phyloP scores from a whole-genome alignment of 2,329 filamentous ascomycete genomes.

The Nigrospora sphaerica region DNA sequence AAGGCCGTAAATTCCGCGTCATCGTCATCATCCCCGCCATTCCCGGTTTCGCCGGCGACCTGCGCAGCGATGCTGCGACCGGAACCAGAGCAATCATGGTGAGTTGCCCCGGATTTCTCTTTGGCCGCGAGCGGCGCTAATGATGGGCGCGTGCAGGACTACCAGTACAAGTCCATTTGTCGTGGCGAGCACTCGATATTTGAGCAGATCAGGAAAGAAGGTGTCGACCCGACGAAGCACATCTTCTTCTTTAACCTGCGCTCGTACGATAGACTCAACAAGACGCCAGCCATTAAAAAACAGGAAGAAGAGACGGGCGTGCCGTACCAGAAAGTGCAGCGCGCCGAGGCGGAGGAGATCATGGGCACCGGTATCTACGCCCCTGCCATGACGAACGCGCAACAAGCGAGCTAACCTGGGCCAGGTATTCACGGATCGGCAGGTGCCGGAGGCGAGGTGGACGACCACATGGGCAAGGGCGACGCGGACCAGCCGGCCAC shows the following conservation, averaged over 20 bases:
- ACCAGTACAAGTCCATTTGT: constrained; percentile 94
- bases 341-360: constrained; percentile 81
- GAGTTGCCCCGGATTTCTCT: not conserved
- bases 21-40: constrained; percentile 88
- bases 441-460: constrained; percentile 36
- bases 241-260: constrained; percentile 93
- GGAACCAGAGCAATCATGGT: constrained; percentile 88
- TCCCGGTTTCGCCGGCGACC: constrained; percentile 88
- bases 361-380: constrained; percentile 54
- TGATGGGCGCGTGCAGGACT: constrained; percentile 44
- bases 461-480: constrained; percentile 40
- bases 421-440: constrained; percentile 48
- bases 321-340: constrained; percentile 78
- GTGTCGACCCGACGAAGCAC: constrained; percentile 70
- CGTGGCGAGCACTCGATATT: constrained; percentile 89
- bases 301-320: constrained; percentile 78
- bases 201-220: constrained; percentile 64
- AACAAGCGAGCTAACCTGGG: no score
- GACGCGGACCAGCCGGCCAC: constrained; percentile 27
- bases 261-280: constrained; percentile 87
- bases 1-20: constrained; percentile 80
- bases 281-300: constrained; percentile 64
- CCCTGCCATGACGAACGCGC: no score
- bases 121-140: not conserved
- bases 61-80: constrained; percentile 73